Evolutionary conservation across 768 basidiomycete genomes (phyloP), one percentile per base, ranked within the genome.

Genomic region (Amanita molliuscula): DNA sequence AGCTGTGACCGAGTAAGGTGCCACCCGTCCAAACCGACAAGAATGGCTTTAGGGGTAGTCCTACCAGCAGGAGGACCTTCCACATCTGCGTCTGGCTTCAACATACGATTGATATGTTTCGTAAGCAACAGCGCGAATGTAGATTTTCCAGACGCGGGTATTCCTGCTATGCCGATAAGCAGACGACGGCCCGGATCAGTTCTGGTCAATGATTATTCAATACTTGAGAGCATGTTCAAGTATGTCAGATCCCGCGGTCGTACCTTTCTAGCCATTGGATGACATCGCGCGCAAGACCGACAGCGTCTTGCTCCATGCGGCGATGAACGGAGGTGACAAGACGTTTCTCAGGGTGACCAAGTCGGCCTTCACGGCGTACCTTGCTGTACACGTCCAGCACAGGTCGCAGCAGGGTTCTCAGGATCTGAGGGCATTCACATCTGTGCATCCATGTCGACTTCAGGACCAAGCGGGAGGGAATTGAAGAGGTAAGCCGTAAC

Each of bases 21-120:
- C 91, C 92, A 98, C 9, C 95, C 94, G 61, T 97, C 94, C 34
- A 92, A 70, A 6, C 86, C 79, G 8, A 96, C 77, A 37, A 90
- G 75, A 28, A 86, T 71, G 4, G 82, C 88, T 13, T 63, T 52
- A 25, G 54, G 61, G 33, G 48, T 25, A 16, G 36, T 23, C 41
- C 52, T 29, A 48, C 55, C 45, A 15, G 29, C 18, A 31, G 47
- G 37, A 20, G 34, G 45, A 33, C 43, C 47, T 31, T 44, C 47
- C 18, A 50, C 40, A 31, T 35, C 11, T n/a, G 41, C 37, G 18
- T 10, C 41, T 31, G 48, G 43, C 28, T 26, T 53, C 46, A 75
- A 65, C 20, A 76, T 57, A 0, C 59, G 49, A 58, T 90, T 88
- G 53, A 78, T 59, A 28, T 68, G 64, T 16, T 74, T 61, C 2